phyloP scores from a whole-genome alignment of 192 early-diverging fungal genomes.

The Coemansia sp. region DNA sequence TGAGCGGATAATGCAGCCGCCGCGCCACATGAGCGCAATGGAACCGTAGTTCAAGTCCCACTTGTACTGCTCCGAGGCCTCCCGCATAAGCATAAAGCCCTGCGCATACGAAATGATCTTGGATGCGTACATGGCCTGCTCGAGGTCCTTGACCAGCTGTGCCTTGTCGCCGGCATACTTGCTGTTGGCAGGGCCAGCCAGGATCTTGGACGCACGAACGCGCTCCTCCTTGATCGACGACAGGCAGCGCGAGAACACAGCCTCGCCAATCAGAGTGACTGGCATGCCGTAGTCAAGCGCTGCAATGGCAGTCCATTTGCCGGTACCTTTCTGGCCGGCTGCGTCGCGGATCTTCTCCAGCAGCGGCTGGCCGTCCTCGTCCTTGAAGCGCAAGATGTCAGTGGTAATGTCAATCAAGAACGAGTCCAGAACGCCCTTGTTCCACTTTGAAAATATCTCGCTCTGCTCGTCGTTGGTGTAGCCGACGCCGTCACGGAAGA shows the following conservation, averaged over 20 bases:
- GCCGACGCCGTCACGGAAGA: constrained; percentile 86
- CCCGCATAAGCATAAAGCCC: constrained; percentile 98
- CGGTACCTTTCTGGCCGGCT: constrained; percentile 97
- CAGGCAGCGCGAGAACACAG: constrained; percentile 95
- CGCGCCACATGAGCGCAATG: constrained; percentile 99
- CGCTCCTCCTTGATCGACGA: constrained; percentile 97
- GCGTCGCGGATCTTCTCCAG: constrained; percentile 95
- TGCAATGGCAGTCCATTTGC: constrained; percentile 97
- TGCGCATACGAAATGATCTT: constrained; percentile 99
- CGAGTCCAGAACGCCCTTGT: constrained; percentile 95
- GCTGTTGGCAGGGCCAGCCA: constrained; percentile 67
- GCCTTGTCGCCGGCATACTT: constrained; percentile 85
- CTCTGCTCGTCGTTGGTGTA: constrained; percentile 84
- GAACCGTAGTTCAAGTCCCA: constrained; percentile 98
- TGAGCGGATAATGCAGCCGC: constrained; percentile 97
- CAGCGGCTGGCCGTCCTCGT: constrained; percentile 79
- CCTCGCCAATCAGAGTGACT: constrained; percentile 97
- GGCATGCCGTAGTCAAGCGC: constrained; percentile 95
- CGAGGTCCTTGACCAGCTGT: constrained; percentile 84
- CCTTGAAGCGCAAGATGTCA: constrained; percentile 92
- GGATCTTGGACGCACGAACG: constrained; percentile 81
- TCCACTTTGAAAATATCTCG: constrained; percentile 89
- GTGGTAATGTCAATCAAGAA: constrained; percentile 96
- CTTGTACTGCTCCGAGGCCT: constrained; percentile 84
- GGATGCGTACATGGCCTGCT: constrained; percentile 92